Base-by-base conservation (phyloP, 345 rosid species). In the Lepidium didymum region DNA sequence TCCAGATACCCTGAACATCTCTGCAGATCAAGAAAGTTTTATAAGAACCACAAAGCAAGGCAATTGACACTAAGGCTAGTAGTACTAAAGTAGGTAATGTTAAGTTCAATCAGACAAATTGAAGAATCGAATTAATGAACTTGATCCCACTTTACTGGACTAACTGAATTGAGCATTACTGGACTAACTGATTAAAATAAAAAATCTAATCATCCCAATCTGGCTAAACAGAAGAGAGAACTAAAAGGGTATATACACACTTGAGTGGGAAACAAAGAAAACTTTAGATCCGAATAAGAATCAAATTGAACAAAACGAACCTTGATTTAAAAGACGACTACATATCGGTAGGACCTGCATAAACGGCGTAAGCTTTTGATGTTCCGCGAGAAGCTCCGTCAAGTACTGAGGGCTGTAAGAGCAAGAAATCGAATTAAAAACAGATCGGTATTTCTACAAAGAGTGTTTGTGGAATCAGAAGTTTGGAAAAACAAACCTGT, bases 301-400 rank as follows among this genome's bases (percentile, higher is more conserved):
- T 57, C 52, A 52, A 57, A 54, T 46, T 47, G 62, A 4, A 44
- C 61, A 69, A 51, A 50, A 51, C 31, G 25, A 78, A 94, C 99
- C 99, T 87, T 94, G 99, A 86, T 87, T 87, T 50, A 94, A 62
- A 12, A 94, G 75, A 29, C 99, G 88, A 84, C 91, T 87, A 57
- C 97, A 91, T 79, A 84, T 83, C 14, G 96, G 99, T 31, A 94
- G 86, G 68, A 94, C 88, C 59, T 86, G 96, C 70, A 82, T 59
- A 81, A 91, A 94, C 78, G 99, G 97, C 23, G 91, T 90, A 69
- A 94, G 88, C 93, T 94, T 94, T 63, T 91, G 97, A 82, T 89
- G 96, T 80, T 94, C 97, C 6, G 91, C 92, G 46, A 91, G 70
- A 75, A 94, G 86, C 84, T 91, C 99, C 71, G 95, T 46, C 81